Conservation (phyloP, 1,284 basidiomycete species). For the Fomes fomentarius region DNA sequence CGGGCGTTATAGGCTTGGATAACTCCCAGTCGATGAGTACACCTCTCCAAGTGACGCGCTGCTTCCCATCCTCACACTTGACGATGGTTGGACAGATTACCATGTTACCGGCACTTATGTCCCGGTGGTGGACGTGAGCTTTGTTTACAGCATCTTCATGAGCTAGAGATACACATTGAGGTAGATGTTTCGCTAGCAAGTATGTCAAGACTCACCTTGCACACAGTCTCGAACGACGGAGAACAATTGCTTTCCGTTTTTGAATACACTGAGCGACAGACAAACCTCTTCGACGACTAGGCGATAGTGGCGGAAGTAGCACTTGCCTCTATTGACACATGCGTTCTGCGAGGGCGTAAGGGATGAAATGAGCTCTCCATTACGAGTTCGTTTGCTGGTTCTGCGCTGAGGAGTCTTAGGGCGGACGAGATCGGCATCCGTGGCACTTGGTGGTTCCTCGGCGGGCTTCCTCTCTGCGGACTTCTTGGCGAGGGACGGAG, state of each 20-base stretch:
- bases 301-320: background rate
- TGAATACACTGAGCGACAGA: background rate
- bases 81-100: background rate
- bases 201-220: background rate
- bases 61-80: too few species aligned
- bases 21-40: conserved; percentile 12
- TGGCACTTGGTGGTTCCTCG: too few species aligned
- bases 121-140: conserved; percentile 13
- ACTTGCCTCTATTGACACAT: background rate
- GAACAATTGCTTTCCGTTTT: background rate
- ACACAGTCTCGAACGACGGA: background rate
- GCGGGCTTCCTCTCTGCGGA: background rate
- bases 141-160: too few species aligned
- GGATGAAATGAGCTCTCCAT: background rate
- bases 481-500: background rate
- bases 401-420: too few species aligned
- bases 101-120: conserved; percentile 16
- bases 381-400: background rate
- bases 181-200: too few species aligned
- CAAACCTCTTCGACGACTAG: conserved; percentile 2
- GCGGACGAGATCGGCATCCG: too few species aligned
- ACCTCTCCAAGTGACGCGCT: too few species aligned
- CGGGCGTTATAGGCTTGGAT: background rate
- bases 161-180: too few species aligned
- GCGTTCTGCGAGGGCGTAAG: background rate